Conservation (phyloP, 2,329 filamentous ascomycete species). For the Fusarium udum region DNA sequence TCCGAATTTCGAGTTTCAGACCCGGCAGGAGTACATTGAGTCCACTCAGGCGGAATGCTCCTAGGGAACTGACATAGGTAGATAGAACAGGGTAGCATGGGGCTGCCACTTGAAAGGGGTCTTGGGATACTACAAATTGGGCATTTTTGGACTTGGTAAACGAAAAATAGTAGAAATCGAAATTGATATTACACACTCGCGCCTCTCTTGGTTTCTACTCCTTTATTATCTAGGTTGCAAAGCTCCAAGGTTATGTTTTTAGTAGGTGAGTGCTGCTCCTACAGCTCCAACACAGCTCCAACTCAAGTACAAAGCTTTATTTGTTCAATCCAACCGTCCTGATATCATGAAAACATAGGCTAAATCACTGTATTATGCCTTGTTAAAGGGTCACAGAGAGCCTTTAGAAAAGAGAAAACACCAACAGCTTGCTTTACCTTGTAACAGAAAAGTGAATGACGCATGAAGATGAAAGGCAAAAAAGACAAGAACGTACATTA, state of each 20-base stretch:
- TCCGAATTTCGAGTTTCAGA: background rate
- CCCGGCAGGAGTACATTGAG: background rate
- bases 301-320: too few relatives aligned
- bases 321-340: too few relatives aligned
- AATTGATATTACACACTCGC: background rate
- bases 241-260: background rate
- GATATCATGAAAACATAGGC: background rate
- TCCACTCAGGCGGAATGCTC: fast-evolving
- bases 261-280: background rate
- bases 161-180: background rate
- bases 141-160: background rate
- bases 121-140: background rate
- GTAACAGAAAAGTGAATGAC: background rate
- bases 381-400: background rate
- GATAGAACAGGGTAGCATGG: background rate
- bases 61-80: fast-evolving
- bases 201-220: background rate
- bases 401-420: background rate
- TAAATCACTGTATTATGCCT: background rate
- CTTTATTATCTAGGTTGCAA: background rate
- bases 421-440: background rate
- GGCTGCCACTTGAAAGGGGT: background rate
- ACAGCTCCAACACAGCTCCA: too few relatives aligned
- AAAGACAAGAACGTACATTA: fast-evolving
- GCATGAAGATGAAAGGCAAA: background rate